Percentiles rank a stretch among this genome's conserved stretches.
Conservation (phyloP, 179 eudicot species). For the Beta macrorhiza region DNA sequence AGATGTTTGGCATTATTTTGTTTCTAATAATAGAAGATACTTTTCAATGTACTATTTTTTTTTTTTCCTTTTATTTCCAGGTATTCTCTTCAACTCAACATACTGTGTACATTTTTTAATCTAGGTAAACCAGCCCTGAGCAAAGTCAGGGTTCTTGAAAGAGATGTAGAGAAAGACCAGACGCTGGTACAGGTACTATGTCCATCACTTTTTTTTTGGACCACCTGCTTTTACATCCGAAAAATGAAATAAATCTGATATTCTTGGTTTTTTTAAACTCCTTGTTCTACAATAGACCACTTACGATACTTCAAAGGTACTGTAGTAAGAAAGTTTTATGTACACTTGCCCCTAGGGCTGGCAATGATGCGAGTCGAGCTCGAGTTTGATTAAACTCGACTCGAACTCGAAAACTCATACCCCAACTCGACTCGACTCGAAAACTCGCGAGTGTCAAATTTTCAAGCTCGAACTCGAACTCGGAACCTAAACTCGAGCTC, state of each 20-base stretch:
- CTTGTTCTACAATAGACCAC: not conserved
- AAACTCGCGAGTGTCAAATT: no score
- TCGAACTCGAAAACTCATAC: no score
- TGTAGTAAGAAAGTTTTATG: not conserved
- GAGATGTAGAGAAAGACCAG: slow-evolving; percentile 52
- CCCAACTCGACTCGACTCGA: no score
- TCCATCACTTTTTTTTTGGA: not conserved
- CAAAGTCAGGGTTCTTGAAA: slow-evolving; percentile 76
- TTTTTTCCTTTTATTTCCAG: not conserved
- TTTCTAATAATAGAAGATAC: not conserved
- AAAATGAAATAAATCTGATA: not conserved
- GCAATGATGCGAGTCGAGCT: no score
- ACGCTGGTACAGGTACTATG: slow-evolving; percentile 71
- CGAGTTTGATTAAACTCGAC: no score
- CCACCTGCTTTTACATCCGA: not conserved
- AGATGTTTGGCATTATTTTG: not conserved
- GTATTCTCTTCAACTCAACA: slow-evolving; percentile 1
- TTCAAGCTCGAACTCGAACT: no score
- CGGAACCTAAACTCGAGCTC: no score
- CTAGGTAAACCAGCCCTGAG: slow-evolving; percentile 93
- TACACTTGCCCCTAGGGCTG: not conserved
- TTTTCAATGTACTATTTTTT: not conserved
- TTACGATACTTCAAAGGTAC: not conserved
- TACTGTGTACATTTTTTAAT: not conserved
- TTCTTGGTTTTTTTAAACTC: not conserved